Evolutionary conservation across 192 early-diverging fungal species (phyloP).

Genomic region (Umbelopsis sp.): DNA sequence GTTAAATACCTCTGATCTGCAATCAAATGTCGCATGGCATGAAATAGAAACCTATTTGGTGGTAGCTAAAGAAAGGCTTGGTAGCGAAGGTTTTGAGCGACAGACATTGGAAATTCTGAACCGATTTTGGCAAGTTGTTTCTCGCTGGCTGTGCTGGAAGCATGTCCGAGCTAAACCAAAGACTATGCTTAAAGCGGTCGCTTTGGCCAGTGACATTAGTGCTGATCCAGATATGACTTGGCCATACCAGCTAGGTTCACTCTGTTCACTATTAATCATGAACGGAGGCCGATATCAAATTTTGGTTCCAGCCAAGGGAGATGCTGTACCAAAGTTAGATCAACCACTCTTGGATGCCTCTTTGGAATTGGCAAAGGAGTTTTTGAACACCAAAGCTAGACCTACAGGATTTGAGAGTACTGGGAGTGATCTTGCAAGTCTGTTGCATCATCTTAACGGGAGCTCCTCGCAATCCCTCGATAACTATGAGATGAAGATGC

Average conservation of each 20-base stretch:
- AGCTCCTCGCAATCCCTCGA: too few species aligned
- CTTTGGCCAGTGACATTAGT: neutral
- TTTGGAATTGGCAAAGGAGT: neutral
- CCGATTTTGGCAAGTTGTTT: neutral
- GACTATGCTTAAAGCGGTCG: neutral
- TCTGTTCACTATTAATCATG: neutral
- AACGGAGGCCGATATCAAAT: neutral
- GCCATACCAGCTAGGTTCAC: neutral
- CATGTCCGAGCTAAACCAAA: slow-evolving; percentile 5
- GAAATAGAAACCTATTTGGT: neutral
- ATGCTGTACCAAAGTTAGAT: neutral
- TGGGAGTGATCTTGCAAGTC: neutral
- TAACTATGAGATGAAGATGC: too few species aligned
- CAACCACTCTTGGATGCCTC: neutral
- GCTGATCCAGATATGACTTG: neutral
- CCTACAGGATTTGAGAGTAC: neutral
- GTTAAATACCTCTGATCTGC: neutral
- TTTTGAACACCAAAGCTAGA: neutral
- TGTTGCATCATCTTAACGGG: too few species aligned
- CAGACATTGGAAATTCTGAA: neutral
- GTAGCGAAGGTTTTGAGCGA: neutral
- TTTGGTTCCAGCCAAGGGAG: neutral
- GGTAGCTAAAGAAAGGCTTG: neutral
- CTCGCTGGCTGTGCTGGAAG: neutral
- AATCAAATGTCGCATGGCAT: neutral